Base-by-base conservation (phyloP, 495 filamentous ascomycete species). In the Hypomontagnella monticulosa region DNA sequence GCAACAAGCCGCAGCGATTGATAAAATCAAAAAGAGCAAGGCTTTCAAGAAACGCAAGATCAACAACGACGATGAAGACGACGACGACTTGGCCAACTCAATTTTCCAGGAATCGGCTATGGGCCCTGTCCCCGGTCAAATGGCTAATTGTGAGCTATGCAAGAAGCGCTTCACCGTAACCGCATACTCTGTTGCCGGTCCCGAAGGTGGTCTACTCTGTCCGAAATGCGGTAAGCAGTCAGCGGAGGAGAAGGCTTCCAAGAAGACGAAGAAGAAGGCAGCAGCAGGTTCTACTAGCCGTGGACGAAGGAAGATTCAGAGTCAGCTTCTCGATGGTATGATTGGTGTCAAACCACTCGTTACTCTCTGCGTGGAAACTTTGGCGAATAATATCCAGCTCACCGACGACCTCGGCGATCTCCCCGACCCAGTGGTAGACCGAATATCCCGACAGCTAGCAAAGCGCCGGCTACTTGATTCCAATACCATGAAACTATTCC, bases 151-250 rank as follows among this genome's bases (percentile, higher is more conserved):
- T 67, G 92, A 91, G 43, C 76, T 85, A 5, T 99, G 95, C 72
- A 82, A 85, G 18, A 94, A 92, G 69, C 88, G 95, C 19, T 99
- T 99, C 71, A 97, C 93, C 0, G 95, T 99, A 23, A 97, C 95
- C 0, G 79, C 93, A 0, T 99, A 99, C 73, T 91, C 88, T 64
- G 90, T 91, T 67, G 83, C 87, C n/a, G 91, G 90, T 11, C 89
- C 90, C 0, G 81, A 89, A 14, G 93, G 93, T 1, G 94, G 93
- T 14, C 77, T 99, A 15, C 81, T 99, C 10, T 99, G 95, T 74
- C 79, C 79, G 0, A 88, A 90, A 49, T 99, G 95, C 70, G 91
- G 93, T 67, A 87, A 91, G 38, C 77, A 91, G 19, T 81, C 79
- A 32, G 85, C 87, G 53, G 85, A 88, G 60, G 87, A 90, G 63